Conservation (phyloP, 164 flowering plant species). For the Nelumbo lutea region DNA sequence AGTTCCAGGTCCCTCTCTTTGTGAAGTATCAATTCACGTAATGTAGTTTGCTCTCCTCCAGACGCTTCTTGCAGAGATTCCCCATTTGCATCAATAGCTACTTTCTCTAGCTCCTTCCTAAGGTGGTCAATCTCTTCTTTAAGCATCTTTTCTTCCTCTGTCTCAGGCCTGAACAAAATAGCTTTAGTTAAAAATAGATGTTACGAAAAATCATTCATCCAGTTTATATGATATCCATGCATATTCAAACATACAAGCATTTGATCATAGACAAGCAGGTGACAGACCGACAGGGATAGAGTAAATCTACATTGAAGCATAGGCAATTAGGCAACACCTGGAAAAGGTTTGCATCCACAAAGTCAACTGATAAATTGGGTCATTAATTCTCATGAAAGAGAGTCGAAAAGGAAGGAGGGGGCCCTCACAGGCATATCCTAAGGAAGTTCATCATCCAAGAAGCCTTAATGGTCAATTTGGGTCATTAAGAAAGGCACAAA, state of each 20-base stretch:
- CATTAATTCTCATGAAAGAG: no score
- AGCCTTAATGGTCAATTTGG: no score
- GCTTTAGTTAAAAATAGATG: not conserved
- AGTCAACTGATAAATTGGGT: no score
- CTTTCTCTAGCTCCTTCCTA: slow-evolving; percentile 26
- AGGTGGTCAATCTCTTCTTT: slow-evolving; percentile 32
- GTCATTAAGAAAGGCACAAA: no score
- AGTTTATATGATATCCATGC: not conserved
- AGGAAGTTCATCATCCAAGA: no score
- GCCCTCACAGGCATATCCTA: no score
- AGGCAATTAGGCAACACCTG: no score
- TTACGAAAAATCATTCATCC: not conserved
- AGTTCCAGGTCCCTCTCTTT: slow-evolving; percentile 33
- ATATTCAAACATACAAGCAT: not conserved
- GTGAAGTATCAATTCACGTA: slow-evolving; percentile 12
- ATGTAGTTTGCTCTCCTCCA: slow-evolving; percentile 12
- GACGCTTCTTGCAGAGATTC: slow-evolving; percentile 13
- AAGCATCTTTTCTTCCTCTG: slow-evolving; percentile 26
- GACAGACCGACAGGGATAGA: no score
- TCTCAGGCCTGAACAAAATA: slow-evolving; percentile 30
- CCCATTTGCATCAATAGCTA: slow-evolving; percentile 18
- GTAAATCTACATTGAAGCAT: no score
- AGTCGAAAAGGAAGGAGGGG: no score
- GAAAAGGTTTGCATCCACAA: no score
- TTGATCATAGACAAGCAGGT: no score